A percentile compares a stretch with the other conserved stretches of the same genome.
phyloP scores from a whole-genome alignment of 2,329 filamentous ascomycete genomes.

The Fusarium penzigii region DNA sequence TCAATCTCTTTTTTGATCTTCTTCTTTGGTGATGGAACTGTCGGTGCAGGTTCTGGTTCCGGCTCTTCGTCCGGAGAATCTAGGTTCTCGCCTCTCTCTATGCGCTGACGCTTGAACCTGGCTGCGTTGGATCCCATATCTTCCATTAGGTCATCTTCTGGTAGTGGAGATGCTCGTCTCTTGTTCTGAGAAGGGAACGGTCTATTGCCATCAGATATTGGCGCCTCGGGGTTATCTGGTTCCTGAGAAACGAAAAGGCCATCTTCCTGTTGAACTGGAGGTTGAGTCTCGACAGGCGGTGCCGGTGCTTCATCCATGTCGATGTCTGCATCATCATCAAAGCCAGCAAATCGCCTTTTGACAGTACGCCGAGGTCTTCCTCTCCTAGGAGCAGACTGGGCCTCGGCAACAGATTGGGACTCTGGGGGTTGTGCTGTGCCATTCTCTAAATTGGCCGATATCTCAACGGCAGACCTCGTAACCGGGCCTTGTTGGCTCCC shows the following conservation, averaged over 20 bases:
- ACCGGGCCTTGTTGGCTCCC: conserved; percentile 5
- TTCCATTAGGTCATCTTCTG: conserved; percentile 63
- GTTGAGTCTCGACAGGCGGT: conserved; percentile 4
- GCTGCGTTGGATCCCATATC: conserved; percentile 75
- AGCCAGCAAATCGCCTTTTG: conserved; percentile 70
- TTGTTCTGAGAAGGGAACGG: conserved; percentile 45
- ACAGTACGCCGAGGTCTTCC: conserved; percentile 39
- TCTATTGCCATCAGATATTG: conserved; percentile 18
- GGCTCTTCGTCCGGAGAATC: conserved; percentile 30
- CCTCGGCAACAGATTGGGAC: conserved; percentile 21
- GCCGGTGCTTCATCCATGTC: conserved; percentile 31
- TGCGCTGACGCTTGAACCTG: conserved; percentile 75
- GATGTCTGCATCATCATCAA: conserved; percentile 53
- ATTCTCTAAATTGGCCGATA: conserved; percentile 5
- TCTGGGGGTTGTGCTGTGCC: conserved; percentile 7
- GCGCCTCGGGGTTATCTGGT: conserved; percentile 25
- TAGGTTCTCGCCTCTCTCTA: conserved; percentile 58
- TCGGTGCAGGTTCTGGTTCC: conserved; percentile 19
- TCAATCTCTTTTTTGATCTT: conserved; percentile 64
- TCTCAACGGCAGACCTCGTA: conserved; percentile 5
- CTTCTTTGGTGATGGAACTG: conserved; percentile 39
- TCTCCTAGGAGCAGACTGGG: conserved; percentile 25
- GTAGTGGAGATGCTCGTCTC: conserved; percentile 43
- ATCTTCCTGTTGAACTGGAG: conserved; percentile 37
- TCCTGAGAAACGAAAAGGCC: conserved; percentile 61